phyloP scores from a whole-genome alignment of 345 rosid species.

The Eucalyptus grandis region DNA sequence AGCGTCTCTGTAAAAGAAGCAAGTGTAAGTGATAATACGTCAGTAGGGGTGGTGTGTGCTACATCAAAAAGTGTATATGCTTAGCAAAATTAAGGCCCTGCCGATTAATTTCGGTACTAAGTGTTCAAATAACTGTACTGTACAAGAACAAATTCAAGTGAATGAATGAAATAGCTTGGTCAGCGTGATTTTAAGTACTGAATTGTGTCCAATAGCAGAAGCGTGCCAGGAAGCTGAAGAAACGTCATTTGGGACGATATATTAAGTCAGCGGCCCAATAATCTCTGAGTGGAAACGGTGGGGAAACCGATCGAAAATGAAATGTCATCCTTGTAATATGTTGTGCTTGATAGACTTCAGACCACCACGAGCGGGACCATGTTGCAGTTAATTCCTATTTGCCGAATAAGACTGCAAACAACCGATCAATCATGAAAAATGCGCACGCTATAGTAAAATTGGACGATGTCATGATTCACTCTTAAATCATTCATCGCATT shows the following conservation, averaged over 20 bases:
- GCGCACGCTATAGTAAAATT: not conserved
- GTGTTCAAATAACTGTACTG: not conserved
- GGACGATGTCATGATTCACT: not conserved
- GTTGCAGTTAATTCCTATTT: not conserved
- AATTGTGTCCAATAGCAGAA: not conserved
- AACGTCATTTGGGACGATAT: not conserved
- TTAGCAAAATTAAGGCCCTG: not conserved
- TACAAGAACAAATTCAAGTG: not conserved
- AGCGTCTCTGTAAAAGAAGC: not conserved
- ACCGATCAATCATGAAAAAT: not conserved
- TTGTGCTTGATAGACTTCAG: not conserved
- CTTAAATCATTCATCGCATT: not conserved
- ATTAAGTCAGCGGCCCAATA: not conserved
- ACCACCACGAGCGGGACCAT: not conserved
- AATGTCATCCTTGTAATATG: not conserved
- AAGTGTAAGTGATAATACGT: not conserved
- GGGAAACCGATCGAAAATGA: not conserved
- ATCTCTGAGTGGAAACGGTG: not conserved
- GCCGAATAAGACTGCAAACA: not conserved
- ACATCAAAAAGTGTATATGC: not conserved
- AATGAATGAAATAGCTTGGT: not conserved
- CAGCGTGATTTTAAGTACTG: not conserved
- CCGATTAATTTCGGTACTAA: not conserved
- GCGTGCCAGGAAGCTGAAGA: not conserved
- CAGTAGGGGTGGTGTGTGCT: not conserved